Base-by-base conservation (phyloP, 2,329 filamentous ascomycete genomes). In the Capronia coronata region DNA sequence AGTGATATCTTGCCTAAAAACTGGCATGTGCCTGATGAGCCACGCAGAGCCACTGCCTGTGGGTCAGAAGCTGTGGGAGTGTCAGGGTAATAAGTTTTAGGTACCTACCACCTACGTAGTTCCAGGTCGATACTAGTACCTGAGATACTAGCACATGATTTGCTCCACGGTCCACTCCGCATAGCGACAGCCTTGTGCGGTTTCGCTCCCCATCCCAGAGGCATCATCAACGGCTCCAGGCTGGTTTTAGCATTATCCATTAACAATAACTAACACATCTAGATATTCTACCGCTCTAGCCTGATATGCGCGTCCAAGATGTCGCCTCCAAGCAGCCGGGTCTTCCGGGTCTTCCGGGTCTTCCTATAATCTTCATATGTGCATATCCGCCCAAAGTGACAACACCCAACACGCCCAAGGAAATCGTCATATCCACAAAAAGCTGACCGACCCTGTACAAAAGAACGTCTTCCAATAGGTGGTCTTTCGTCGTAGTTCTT, bases 401-500 rank as follows among this genome's bases (percentile, higher is more conserved):
- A 10, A 37, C 14, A 9, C 34, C 34, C 3, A 37, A 19, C 8
- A 11, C 14, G 13, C 38, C 19, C 38, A 22, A 25, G 21, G 38
- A 13, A 22, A 14, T 13, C 38, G 21, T 41, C 16, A 37, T 37
- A 37, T 19, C 18, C 34, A 37, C 27, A 30, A 40, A 25, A 34
- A 21, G n/a, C 21, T 25, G 25, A 11, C 25, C 10, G 25, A 10
- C 13, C 27, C 23, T 29, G 40, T 27, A 16, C 40, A 43, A 29
- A 29, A 27, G 27, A 14, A n/a, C 30, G n/a, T 25, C 35, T 21
- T 51, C 43, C 25, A 22, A 9, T 32, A 39, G 38, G 38, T 43
- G 44, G 43, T 14, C 23, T 37, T n/a, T 23, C 18, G 38, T 41
- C 37, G 38, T 46, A 25, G 48, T 42, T 39, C 51, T 43, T 35